These are phyloP conservation scores for Yamagishiella unicocca DNA, from an alignment of 139 green algal species.

Conservation along the genomic window DNA sequence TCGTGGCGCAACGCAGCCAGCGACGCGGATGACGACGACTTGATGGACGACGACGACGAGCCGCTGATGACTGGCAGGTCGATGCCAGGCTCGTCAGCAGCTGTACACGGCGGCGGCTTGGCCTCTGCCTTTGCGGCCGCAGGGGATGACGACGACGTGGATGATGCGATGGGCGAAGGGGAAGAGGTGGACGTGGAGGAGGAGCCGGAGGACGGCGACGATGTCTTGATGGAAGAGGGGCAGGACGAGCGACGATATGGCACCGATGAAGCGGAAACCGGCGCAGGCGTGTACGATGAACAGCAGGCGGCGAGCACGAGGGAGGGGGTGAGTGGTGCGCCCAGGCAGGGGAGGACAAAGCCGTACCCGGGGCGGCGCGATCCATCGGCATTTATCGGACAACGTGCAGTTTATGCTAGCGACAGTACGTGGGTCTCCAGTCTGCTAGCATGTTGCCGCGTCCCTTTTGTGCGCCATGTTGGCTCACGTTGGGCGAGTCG, in stretches of 20 bases:
- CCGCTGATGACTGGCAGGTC: background rate
- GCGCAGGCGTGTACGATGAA: background rate
- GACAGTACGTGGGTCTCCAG: too few species aligned
- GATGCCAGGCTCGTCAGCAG: background rate
- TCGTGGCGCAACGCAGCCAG: constrained; percentile 40
- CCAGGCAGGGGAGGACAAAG: too few species aligned
- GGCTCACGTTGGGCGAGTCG: too few species aligned
- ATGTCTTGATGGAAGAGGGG: constrained; percentile 36
- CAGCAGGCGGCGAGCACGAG: too few species aligned
- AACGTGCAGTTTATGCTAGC: too few species aligned
- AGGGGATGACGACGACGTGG: constrained; percentile 9
- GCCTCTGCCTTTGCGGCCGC: background rate
- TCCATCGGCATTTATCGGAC: too few species aligned
- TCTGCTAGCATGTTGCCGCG: too few species aligned
- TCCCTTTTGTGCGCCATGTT: too few species aligned
- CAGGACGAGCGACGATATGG: background rate
- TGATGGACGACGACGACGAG: constrained; percentile 21
- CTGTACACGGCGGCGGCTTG: background rate
- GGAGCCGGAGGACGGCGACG: constrained; percentile 26
- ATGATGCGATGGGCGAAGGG: background rate
- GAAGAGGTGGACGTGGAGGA: constrained; percentile 25
- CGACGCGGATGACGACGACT: constrained; percentile 40
- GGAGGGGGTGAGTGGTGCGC: too few species aligned
- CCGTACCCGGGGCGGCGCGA: too few species aligned
- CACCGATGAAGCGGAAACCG: background rate